Evolutionary conservation across 2,329 filamentous ascomycete genomes (phyloP).

Genomic region (Aspergillus tanneri): DNA sequence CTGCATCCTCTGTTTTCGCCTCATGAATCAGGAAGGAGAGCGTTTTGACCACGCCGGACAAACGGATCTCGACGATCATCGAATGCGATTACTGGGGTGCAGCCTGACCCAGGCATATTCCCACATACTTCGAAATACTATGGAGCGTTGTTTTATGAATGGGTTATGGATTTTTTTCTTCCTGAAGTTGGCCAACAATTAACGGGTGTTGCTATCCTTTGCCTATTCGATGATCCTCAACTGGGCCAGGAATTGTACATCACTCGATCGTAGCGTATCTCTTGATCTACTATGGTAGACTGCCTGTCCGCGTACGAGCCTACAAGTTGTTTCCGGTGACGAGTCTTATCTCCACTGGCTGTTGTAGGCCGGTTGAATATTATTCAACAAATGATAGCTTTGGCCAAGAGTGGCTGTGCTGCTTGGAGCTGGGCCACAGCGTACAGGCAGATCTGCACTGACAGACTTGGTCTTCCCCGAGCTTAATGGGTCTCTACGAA

Average conservation of each 20-base stretch:
- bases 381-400: neutral
- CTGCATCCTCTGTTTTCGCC: neutral
- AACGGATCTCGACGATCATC: neutral
- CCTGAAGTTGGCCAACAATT: neutral
- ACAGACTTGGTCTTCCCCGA: neutral
- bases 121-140: slow-evolving; percentile 15
- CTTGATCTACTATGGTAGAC: neutral
- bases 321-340: neutral
- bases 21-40: neutral
- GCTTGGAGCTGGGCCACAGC: neutral
- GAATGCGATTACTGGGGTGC: slow-evolving; percentile 5
- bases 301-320: too few relatives aligned
- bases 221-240: neutral
- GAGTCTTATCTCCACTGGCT: neutral
- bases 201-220: too few relatives aligned
- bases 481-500: neutral
- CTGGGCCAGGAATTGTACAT: neutral
- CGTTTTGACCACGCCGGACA: neutral
- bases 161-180: slow-evolving; percentile 17
- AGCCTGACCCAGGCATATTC: slow-evolving; percentile 9
- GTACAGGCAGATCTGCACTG: neutral
- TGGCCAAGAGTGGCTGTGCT: slow-evolving; percentile 3
- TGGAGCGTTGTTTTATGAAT: slow-evolving; percentile 21
- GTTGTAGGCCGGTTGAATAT: neutral
- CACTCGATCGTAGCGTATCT: neutral